Conservation (phyloP, 768 basidiomycete genomes). For the Leccinum boreale region DNA sequence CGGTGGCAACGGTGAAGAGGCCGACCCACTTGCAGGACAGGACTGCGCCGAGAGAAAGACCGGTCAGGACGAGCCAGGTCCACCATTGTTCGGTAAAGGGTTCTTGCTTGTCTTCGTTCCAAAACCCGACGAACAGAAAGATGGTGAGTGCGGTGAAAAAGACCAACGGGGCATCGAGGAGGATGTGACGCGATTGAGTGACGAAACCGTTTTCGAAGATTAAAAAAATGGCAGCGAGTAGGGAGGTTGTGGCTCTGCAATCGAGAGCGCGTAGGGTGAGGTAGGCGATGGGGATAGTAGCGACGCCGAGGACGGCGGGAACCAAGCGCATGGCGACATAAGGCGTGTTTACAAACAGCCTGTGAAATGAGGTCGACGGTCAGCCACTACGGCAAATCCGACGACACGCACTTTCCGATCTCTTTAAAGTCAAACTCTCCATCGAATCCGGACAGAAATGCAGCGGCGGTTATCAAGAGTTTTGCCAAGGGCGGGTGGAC, state of each 20-base stretch:
- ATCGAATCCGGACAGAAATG: slow-evolving; percentile 81
- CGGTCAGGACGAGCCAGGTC: slow-evolving; percentile 85
- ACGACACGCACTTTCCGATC: slow-evolving; percentile 79
- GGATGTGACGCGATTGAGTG: slow-evolving; percentile 94
- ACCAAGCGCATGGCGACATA: slow-evolving; percentile 97
- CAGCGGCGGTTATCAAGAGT: slow-evolving; percentile 89
- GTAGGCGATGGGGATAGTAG: slow-evolving; percentile 87
- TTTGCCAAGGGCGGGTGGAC: slow-evolving; percentile 98
- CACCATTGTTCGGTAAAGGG: slow-evolving; percentile 91
- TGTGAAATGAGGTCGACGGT: slow-evolving; percentile 29
- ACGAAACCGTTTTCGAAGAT: slow-evolving; percentile 96
- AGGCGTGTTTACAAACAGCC: slow-evolving; percentile 82
- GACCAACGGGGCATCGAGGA: slow-evolving; percentile 96
- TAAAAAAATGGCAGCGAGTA: slow-evolving; percentile 87
- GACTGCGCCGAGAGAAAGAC: slow-evolving; percentile 88
- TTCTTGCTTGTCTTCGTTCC: slow-evolving; percentile 81
- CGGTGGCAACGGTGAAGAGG: slow-evolving; percentile 93
- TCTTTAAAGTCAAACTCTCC: slow-evolving; percentile 97
- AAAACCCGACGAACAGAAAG: slow-evolving; percentile 88
- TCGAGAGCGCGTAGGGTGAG: slow-evolving; percentile 92
- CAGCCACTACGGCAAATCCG: not conserved
- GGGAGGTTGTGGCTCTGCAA: slow-evolving; percentile 86
- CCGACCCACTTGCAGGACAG: slow-evolving; percentile 98
- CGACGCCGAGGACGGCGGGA: slow-evolving; percentile 87
- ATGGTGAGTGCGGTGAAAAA: slow-evolving; percentile 94